These are phyloP conservation scores for Cyberlindnera meyerae DNA, from an alignment of 805 yeast genomes.

Conservation along the genomic window DNA sequence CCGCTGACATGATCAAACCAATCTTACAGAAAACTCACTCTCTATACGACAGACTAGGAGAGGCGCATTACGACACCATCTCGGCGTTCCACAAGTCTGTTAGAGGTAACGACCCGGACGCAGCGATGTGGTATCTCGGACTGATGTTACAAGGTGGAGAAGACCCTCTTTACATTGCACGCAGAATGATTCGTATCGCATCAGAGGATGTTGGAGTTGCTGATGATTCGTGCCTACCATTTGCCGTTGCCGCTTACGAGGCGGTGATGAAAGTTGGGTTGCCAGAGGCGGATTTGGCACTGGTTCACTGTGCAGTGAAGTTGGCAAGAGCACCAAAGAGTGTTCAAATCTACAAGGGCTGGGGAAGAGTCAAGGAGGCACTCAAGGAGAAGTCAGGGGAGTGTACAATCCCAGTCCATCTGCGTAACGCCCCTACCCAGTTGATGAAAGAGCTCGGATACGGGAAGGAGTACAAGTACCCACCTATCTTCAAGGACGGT, in stretches of 20 bases:
- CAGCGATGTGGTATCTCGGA: constrained; percentile 80
- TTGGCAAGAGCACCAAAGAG: constrained; percentile 82
- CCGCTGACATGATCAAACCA: constrained; percentile 30
- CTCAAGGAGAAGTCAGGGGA: constrained; percentile 49
- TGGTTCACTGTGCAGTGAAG: constrained; percentile 93
- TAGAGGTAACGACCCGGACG: constrained; percentile 87
- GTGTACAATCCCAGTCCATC: constrained; percentile 65
- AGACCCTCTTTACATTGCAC: constrained; percentile 81
- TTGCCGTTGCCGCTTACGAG: constrained; percentile 80
- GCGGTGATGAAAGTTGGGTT: constrained; percentile 87
- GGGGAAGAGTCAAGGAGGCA: constrained; percentile 58
- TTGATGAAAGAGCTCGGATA: constrained; percentile 89
- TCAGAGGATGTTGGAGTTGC: constrained; percentile 89
- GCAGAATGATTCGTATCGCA: constrained; percentile 92
- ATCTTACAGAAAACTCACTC: constrained; percentile 46
- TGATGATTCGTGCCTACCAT: constrained; percentile 80
- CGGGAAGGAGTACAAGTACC: constrained; percentile 80
- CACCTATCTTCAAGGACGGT: constrained; percentile 76
- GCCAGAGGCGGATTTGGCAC: constrained; percentile 87
- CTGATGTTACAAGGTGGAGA: constrained; percentile 93
- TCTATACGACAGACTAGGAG: constrained; percentile 84
- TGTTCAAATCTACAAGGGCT: constrained; percentile 79
- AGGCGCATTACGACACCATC: constrained; percentile 89
- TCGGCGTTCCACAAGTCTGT: constrained; percentile 93
- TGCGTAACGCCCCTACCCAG: constrained; percentile 91